Percentiles rank a stretch among this genome's conserved stretches.
Evolutionary conservation across 305 asterid species (phyloP).

Genomic region (Fraxinus sp.): DNA sequence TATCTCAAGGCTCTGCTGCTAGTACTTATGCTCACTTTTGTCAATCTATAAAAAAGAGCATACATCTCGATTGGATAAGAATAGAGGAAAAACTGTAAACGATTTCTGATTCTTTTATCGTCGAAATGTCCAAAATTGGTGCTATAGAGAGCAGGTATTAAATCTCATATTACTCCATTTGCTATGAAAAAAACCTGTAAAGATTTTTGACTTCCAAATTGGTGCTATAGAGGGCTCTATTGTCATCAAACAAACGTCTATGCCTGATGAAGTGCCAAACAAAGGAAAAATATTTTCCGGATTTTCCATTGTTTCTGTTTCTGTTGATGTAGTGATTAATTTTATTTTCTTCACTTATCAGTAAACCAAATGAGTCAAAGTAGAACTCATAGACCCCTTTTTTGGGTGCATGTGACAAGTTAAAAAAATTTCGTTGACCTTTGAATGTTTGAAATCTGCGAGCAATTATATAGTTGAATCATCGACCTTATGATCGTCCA

Average conservation of each 20-base stretch:
- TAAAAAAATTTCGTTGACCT: neutral
- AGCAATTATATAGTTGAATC: neutral
- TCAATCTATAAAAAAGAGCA: no score
- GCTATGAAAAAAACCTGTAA: no score
- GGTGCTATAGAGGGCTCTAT: neutral
- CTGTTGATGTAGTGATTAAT: neutral
- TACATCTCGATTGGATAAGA: no score
- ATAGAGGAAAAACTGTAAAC: no score
- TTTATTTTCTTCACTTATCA: neutral
- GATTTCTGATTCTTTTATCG: no score
- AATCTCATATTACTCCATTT: no score
- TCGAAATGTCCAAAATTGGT: no score
- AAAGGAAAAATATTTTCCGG: neutral
- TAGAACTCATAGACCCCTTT: neutral
- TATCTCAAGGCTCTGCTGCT: no score
- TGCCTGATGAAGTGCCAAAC: neutral
- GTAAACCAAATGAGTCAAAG: constrained; percentile 2
- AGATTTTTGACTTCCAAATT: no score
- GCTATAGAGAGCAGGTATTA: no score
- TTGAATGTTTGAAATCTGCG: neutral
- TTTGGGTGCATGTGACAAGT: neutral
- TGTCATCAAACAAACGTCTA: neutral
- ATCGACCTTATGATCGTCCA: neutral
- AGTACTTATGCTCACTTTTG: no score
- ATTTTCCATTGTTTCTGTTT: neutral